A percentile compares a stretch with the other conserved stretches of the same genome.
Evolutionary conservation across 352 stramenopile genomes (phyloP).

Genomic region (Phytophthora pinifolia): DNA sequence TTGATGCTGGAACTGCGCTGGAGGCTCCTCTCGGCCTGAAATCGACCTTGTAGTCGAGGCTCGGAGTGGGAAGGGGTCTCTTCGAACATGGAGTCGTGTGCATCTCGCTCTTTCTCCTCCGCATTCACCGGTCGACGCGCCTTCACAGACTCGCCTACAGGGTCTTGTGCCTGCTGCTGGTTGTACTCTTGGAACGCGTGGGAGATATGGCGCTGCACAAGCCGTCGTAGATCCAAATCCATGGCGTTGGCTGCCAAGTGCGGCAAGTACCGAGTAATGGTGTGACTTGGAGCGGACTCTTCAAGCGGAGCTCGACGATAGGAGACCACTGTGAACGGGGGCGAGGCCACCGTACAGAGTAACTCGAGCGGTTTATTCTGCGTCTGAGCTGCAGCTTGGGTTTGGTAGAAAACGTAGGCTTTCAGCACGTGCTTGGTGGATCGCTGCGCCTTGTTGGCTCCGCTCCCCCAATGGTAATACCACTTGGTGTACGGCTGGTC

Average conservation of each 20-base stretch:
- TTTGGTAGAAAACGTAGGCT: conserved; percentile 50
- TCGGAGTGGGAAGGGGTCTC: too few relatives aligned
- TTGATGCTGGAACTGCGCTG: too few relatives aligned
- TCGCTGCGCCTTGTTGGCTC: conserved; percentile 56
- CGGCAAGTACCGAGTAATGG: not conserved
- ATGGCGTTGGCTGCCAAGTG: conserved; percentile 26
- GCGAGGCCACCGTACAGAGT: conserved; percentile 38
- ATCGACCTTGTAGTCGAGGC: too few relatives aligned
- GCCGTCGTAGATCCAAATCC: conserved; percentile 22
- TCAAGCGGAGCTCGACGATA: conserved; percentile 37
- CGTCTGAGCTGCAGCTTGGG: not conserved
- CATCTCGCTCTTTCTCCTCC: too few relatives aligned
- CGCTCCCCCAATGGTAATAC: conserved; percentile 72
- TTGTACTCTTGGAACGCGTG: conserved; percentile 43
- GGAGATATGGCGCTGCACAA: conserved; percentile 42
- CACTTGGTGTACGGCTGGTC: conserved; percentile 51
- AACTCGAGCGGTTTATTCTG: conserved; percentile 25
- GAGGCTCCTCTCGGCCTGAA: too few relatives aligned
- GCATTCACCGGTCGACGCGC: too few relatives aligned
- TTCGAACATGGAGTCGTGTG: too few relatives aligned
- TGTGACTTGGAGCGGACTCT: not conserved
- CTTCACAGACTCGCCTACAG: too few relatives aligned
- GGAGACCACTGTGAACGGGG: conserved; percentile 44
- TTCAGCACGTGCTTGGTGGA: conserved; percentile 58
- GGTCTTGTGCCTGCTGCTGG: conserved; percentile 9